Evolutionary conservation across 78 protist genomes (phyloP), one percentile per base, ranked within the genome.

Genomic region (Dictyostelium discoideum): DNA sequence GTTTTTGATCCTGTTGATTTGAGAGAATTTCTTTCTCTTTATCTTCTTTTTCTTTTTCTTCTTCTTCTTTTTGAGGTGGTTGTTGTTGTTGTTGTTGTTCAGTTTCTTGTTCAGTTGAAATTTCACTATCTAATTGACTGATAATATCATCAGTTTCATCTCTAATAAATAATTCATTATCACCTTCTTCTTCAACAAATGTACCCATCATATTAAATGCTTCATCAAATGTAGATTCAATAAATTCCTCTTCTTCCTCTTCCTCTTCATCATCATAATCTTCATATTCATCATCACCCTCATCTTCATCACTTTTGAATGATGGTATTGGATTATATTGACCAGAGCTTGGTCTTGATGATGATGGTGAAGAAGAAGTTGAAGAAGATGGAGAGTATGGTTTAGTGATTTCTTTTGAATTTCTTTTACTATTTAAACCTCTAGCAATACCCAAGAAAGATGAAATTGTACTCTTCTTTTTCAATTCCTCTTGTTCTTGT

Each of bases 141-240:
- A 79, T 79, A n/a, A 79, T 32, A 44, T 44, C 63, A 79, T 79
- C 84, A 1, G 84, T 79, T 79, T 79, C 84, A n/a, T 79, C 84
- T 46, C 44, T 46, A 79, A 46, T 46, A 22, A 5, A 79, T 1
- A 44, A 39, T 79, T 79, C 84, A 44, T 79, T 37, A 20, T 79
- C 84, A 18, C 26, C 37, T 44, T 79, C 67, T 37, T 74, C 48
- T 16, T 74, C 81, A 74, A 74, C 48, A 44, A 14, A 44, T 32
- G 67, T 8, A 3, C 60, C 84, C 54, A 79, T 79, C 8, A 79
- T 79, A 79, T 46, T 46, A 3, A 79, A 44, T 7, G 50, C 44
- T 42, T 79, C 84, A 22, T 46, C 24, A 22, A 79, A 79, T 79
- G 84, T 20, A 14, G 84, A n/a, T 79, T 44, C 50, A 42, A 44